These are phyloP conservation scores for Novymonas esmeraldas DNA, from an alignment of 208 protist genomes.

Conservation along the genomic window DNA sequence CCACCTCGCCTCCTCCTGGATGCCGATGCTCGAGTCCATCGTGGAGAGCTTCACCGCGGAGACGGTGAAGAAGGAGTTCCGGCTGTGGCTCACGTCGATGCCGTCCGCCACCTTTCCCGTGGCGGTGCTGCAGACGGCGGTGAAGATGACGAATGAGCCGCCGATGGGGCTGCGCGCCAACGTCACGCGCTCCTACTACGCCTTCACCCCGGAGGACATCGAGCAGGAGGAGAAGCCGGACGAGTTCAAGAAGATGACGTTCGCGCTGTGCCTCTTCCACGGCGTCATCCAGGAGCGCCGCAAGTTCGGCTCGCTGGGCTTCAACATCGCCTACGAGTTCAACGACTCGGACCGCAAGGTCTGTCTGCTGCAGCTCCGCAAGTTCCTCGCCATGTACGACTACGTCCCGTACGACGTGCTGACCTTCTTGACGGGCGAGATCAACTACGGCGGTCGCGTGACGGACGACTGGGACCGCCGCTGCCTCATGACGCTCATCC, in stretches of 20 bases:
- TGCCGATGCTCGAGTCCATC: slow-evolving; percentile 93
- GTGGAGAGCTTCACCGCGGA: slow-evolving; percentile 94
- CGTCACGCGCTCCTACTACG: slow-evolving; percentile 94
- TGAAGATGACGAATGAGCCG: slow-evolving; percentile 99
- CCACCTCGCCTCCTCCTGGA: slow-evolving; percentile 96
- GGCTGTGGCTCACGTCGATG: slow-evolving; percentile 98
- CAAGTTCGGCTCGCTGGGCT: slow-evolving; percentile 95
- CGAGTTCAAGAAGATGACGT: slow-evolving; percentile 93
- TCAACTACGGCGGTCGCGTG: slow-evolving; percentile 98
- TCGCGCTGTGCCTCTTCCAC: slow-evolving; percentile 95
- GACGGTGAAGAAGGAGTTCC: slow-evolving; percentile 97
- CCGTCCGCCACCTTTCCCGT: slow-evolving; percentile 97
- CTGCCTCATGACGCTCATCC: slow-evolving; percentile 95
- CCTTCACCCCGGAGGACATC: slow-evolving; percentile 89
- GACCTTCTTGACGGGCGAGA: slow-evolving; percentile 93
- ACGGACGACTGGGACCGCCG: slow-evolving; percentile 97
- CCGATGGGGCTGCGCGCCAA: slow-evolving; percentile 97
- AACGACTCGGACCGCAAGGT: slow-evolving; percentile 95
- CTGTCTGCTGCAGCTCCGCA: slow-evolving; percentile 90
- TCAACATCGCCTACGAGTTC: slow-evolving; percentile 98
- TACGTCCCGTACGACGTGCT: slow-evolving; percentile 94
- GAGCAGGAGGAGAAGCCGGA: slow-evolving; percentile 79
- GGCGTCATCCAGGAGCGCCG: slow-evolving; percentile 94
- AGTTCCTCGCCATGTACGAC: slow-evolving; percentile 94
- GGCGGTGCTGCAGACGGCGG: slow-evolving; percentile 96